These are phyloP conservation scores for Cladosporium sp. DNA, from an alignment of 2,329 filamentous ascomycete genomes.

Conservation along the genomic window DNA sequence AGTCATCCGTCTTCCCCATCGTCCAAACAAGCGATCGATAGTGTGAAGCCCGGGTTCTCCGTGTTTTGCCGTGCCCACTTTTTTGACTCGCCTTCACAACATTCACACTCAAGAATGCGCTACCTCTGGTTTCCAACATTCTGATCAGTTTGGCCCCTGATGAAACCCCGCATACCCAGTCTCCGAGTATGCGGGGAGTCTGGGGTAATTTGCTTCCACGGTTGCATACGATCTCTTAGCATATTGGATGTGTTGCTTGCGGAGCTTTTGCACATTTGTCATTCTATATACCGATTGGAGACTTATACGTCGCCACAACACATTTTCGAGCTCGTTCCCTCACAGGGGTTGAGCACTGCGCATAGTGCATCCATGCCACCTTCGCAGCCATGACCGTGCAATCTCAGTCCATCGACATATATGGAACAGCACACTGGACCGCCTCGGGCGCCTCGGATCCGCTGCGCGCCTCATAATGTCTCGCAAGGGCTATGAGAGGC, in stretches of 20 bases:
- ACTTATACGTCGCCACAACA: no score
- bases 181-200: not conserved
- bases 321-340: no score
- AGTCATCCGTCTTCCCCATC: not conserved
- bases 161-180: not conserved
- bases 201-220: not conserved
- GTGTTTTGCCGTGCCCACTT: not conserved
- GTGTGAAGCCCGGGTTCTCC: not conserved
- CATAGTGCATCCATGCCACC: not conserved
- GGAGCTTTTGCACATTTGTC: not conserved
- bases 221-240: not conserved
- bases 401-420: not conserved
- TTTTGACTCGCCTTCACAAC: not conserved
- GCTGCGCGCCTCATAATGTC: not conserved
- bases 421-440: not conserved
- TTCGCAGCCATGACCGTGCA: not conserved
- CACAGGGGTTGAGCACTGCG: no score
- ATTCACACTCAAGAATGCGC: not conserved
- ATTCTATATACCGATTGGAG: not conserved
- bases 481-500: no score
- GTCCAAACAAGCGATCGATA: not conserved
- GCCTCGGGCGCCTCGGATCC: not conserved
- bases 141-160: not conserved
- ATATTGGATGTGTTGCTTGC: not conserved
- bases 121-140: not conserved